Evolutionary conservation across 1,284 basidiomycete species (phyloP), one percentile per base, ranked within the genome.

Genomic region (Sutorius eximius): DNA sequence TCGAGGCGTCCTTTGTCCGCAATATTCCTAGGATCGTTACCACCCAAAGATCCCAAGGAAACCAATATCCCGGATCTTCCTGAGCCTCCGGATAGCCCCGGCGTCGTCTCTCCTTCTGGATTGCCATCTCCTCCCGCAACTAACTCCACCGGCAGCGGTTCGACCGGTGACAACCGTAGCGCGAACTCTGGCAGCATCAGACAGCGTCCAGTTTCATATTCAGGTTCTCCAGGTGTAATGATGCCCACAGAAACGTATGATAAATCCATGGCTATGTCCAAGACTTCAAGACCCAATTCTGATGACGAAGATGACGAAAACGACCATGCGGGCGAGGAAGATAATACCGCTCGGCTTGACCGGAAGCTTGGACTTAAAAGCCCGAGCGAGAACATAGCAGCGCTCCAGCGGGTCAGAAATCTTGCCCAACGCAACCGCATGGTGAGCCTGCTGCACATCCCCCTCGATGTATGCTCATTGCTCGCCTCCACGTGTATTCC

Each of bases 71-170:
- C 87, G 2, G 82, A 86, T 60, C 78, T 87, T 45, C 86, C 87
- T 49, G 85, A 85, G 59, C 86, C 85, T 7, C 85, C 86, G 37
- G 71, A 71, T 10, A 86, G 82, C 56, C 84, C 86, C 16, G 73
- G 73, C 9, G 74, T 62, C 68, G 74, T 68, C 57, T 73, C 61
- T 52, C 71, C 77, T 56, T 87, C 86, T 11, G 87, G 88, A 9
- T 70, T 91, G 7, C 89, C 88, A 2, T 89, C 87, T 16, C 88
- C 88, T 1, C 88, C 88, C 41, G 88, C 87, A 37, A 87, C 89
- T 24, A 90, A 89, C 65, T 90, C 87, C 18, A 89, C 87, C 2
- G 87, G 86, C 27, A 89, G 87, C 67, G 86, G 87, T 47, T 89
- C 87, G 64, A 82, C 82, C 3, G 85, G 83, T 48, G 83, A 86